Base-by-base conservation (phyloP, 1,139 yeast species). In the Sugiyamaella grinbergsii region DNA sequence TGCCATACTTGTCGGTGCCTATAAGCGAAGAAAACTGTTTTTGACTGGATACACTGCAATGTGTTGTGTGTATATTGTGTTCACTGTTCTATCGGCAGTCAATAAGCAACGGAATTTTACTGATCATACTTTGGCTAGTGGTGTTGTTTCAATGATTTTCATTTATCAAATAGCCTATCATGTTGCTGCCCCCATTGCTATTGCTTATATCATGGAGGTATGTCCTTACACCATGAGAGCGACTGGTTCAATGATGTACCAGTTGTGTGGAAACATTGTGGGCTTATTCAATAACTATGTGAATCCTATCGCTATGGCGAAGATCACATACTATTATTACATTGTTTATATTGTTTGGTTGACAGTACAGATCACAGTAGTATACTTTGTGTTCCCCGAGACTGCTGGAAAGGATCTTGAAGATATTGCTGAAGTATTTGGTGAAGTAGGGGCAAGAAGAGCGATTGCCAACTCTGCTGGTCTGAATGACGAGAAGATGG, bases 291-390 rank as follows among this genome's bases (percentile, higher is more conserved):
- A 73, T 53, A 73, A 80, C 47, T 80, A 76, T 62, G 81, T 78
- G 42, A 78, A 78, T 57, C 79, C 84, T 3, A 72, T 80, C 57
- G 85, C 83, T 29, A 72, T 81, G 78, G 77, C 74, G 53, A 76
- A 77, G 29, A 78, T 81, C 58, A 73, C 72, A 34, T 81, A 82
- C 50, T 45, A 50, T 26, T 51, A 41, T 23, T 57, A 57, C 49
- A 44, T 57, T 33, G 51, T 81, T 7, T 80, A 65, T 57, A 52
- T 56, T 15, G 54, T 61, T 24, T 61, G 64, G 60, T 51, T 56
- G 40, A 50, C 53, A 23, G 37, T 55, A 44, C 52, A 58, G 36
- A 54, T 54, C 32, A 42, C 32, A 8, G 45, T 69, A 31, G 67
- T 74, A 32, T 76, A 68, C 60, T 65, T 74, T 53, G 66, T 74